phyloP scores from a whole-genome alignment of 768 basidiomycete species.

The Dioszegia aurantiaca region DNA sequence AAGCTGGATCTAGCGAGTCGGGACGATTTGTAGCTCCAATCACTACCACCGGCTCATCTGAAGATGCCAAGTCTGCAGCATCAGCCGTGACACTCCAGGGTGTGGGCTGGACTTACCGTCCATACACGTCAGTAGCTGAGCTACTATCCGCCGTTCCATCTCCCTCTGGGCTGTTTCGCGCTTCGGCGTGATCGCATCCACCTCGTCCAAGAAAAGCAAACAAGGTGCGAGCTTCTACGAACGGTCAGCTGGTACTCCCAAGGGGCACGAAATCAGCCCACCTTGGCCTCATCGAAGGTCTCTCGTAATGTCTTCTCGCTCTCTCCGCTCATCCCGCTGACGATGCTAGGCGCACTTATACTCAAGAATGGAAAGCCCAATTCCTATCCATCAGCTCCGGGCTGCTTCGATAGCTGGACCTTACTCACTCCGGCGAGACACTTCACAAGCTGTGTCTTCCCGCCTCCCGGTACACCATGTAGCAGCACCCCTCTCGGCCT shows the following conservation, averaged over 20 bases:
- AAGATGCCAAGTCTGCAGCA: slow-evolving; percentile 75
- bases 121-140: slow-evolving; percentile 97
- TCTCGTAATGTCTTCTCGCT: slow-evolving; percentile 94
- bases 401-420: background rate
- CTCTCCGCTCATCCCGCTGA: slow-evolving; percentile 98
- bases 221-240: slow-evolving; percentile 83
- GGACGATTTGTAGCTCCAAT: slow-evolving; percentile 96
- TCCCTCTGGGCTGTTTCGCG: slow-evolving; percentile 96
- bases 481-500: slow-evolving; percentile 87
- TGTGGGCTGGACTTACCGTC: slow-evolving; percentile 66
- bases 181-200: slow-evolving; percentile 96
- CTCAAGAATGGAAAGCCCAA: slow-evolving; percentile 87
- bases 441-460: slow-evolving; percentile 89
- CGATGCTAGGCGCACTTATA: slow-evolving; percentile 91
- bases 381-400: slow-evolving; percentile 60
- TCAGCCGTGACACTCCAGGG: background rate
- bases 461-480: slow-evolving; percentile 95
- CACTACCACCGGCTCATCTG: slow-evolving; percentile 86
- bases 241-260: background rate
- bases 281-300: slow-evolving; percentile 96
- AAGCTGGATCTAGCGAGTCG: slow-evolving; percentile 87
- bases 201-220: slow-evolving; percentile 93
- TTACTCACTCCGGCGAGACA: slow-evolving; percentile 85
- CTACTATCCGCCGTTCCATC: slow-evolving; percentile 96
- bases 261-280: slow-evolving; percentile 49